Conservation (phyloP, 2,329 filamentous ascomycete species). For the Trichophyton rubrum region DNA sequence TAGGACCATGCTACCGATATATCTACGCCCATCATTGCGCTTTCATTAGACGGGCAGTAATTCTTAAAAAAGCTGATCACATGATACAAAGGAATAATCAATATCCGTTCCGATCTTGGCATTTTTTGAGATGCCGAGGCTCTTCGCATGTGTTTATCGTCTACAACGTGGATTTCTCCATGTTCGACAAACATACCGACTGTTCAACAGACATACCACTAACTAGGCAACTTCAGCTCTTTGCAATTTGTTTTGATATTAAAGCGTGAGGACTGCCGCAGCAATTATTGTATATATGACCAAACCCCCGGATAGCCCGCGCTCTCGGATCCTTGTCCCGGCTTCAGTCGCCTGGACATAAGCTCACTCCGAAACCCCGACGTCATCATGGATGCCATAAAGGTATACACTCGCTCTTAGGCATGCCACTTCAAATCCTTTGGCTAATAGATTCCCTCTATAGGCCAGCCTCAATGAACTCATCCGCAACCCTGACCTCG, state of each 20-base stretch:
- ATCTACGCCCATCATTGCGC: too few relatives aligned
- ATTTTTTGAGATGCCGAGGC: background rate
- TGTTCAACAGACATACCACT: background rate
- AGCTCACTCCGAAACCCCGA: background rate
- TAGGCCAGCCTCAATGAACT: constrained; percentile 62
- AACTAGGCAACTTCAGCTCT: background rate
- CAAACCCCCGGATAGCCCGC: background rate
- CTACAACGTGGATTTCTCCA: background rate
- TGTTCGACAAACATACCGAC: background rate
- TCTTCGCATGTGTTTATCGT: background rate
- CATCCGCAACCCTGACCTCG: constrained; percentile 70
- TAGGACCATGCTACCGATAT: background rate
- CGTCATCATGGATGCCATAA: background rate
- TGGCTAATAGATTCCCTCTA: background rate
- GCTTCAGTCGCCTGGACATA: background rate
- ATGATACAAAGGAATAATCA: background rate
- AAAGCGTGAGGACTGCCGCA: background rate
- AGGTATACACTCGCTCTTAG: background rate
- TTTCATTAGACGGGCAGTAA: too few relatives aligned
- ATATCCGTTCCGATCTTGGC: background rate
- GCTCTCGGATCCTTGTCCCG: background rate
- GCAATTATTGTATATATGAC: background rate
- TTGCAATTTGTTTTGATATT: background rate
- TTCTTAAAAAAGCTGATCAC: background rate
- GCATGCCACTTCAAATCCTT: background rate